Evolutionary conservation across 495 filamentous ascomycete genomes (phyloP).

Genomic region (Emericellopsis terricola): DNA sequence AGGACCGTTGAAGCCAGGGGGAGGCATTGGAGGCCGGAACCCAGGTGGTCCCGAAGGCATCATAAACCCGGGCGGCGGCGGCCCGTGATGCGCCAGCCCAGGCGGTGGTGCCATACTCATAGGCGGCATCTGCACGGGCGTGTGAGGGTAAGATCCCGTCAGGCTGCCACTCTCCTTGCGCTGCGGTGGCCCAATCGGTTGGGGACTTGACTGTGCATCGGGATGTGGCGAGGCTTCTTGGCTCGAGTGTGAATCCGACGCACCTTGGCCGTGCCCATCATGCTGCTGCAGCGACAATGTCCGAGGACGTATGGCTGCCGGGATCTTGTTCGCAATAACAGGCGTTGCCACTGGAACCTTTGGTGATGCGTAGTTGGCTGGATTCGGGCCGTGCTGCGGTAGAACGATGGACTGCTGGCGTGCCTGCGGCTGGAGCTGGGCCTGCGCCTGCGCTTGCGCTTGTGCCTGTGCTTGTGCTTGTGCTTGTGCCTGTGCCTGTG

Average conservation of each 20-base stretch:
- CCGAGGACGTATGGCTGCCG: conserved; percentile 57
- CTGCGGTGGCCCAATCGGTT: conserved; percentile 29
- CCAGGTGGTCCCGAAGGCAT: conserved; percentile 38
- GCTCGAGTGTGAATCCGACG: conserved; percentile 31
- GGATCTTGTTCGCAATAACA: conserved; percentile 61
- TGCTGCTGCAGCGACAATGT: conserved; percentile 69
- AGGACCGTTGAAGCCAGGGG: conserved; percentile 34
- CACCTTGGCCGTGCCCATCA: no score
- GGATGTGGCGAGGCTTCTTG: conserved; percentile 49
- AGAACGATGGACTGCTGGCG: conserved; percentile 34
- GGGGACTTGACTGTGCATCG: conserved; percentile 35
- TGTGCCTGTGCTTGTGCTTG: conserved; percentile 13
- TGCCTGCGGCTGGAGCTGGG: conserved; percentile 16
- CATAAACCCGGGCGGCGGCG: conserved; percentile 24
- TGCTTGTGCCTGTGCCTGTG: conserved; percentile 4
- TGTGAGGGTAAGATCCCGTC: background rate
- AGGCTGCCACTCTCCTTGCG: conserved; percentile 15
- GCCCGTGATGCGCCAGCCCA: conserved; percentile 27
- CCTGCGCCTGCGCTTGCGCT: background rate
- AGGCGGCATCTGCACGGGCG: conserved; percentile 4
- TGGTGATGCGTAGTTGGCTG: conserved; percentile 46
- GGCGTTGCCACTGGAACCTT: conserved; percentile 64
- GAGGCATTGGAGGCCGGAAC: conserved; percentile 35
- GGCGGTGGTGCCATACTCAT: conserved; percentile 34
- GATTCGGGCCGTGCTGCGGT: conserved; percentile 18